Base-by-base conservation (phyloP, 2,329 filamentous ascomycete species). In the Microdochium bolleyi region DNA sequence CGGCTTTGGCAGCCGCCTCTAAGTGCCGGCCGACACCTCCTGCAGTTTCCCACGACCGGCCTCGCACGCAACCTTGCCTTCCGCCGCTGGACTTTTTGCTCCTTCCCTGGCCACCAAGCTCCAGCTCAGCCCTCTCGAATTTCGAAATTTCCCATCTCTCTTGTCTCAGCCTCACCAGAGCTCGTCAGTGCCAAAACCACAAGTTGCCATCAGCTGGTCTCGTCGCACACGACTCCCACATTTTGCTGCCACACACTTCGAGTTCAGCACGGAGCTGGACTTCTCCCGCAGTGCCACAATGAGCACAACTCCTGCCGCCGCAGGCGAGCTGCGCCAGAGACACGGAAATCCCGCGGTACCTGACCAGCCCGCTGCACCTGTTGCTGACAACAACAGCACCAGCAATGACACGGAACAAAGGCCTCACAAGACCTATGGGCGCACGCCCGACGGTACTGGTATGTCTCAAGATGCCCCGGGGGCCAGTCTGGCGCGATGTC, bases 391-490 rank as follows among this genome's bases (percentile, higher is more conserved):
- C 21, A 44, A 55, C 53, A 58, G 49, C 21, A 27, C 41, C 51
- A 54, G 56, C 49, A 56, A 57, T 25, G 53, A 51, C 21, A 52
- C 54, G 50, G 55, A 49, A 9, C 51, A 46, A 13, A 21, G 54
- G 61, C 53, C 62, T 14, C 84, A 83, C 67, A 92, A 89, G 76
- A 96, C 91, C 0, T 96, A 88, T 76, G 92, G 92, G 53, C 85
- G 92, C 58, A 96, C 92, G 14, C 89, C 89, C 27, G 88, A 92
- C 72, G 92, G 92, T 63, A 95, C 83, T 72, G 84, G 92, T 96
- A 80, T 71, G 88, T 77, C 46, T 52, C n/a, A 50, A 48, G 34
- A 16, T 22, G 11, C 34, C 3, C 37, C 9, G 11, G 50, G 27
- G 51, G 52, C 9, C 41, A 22, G 41, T 5, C 21, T 11, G 19